Base-by-base conservation (phyloP, 345 rosid genomes). In the Cochlearia excelsa region DNA sequence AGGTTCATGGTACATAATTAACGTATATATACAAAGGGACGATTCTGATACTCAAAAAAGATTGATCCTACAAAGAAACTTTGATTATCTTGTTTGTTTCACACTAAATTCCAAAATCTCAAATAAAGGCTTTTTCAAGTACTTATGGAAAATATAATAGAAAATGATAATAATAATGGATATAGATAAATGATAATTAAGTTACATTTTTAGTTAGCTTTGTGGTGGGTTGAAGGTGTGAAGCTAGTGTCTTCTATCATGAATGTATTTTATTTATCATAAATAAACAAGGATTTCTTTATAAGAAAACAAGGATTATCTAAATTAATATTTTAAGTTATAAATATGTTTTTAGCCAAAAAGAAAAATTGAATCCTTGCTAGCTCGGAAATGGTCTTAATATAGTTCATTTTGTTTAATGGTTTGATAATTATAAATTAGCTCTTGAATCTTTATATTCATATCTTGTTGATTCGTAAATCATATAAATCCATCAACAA, bases 81-180 rank as follows among this genome's bases (percentile, higher is more conserved):
- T 16, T 67, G 0, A 16, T 40, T 27, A 43, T 67, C 33, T 67
- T 42, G 26, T 51, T 58, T 34, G 51, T 49, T 16, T 16, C 46
- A 7, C 39, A 31, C 34, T 6, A 30, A 54, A 50, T 42, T 59
- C 46, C 46, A 5, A 35, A 26, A 54, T 40, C 2, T 34, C 46
- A 35, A 33, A 57, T 28, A 43, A 40, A 67, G 9, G 44, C 9
- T 59, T 4, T 34, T 59, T 51, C 29, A 16, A 59, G 35, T 39
- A 54, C 3, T 46, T 45, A 26, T 59, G 72, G 43, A 52, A 38
- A 3, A 38, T 30, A 68, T 16, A 6, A 7, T 52, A 28, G 37
- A 59, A 59, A 58, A 51, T 10, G 42, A 45, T 28, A 51, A 44
- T 59, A 59, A 58, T 43, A 16, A 16, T 16, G 30, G 52, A 49